phyloP scores from a whole-genome alignment of 306 rosid genomes.

The Vicia faba region DNA sequence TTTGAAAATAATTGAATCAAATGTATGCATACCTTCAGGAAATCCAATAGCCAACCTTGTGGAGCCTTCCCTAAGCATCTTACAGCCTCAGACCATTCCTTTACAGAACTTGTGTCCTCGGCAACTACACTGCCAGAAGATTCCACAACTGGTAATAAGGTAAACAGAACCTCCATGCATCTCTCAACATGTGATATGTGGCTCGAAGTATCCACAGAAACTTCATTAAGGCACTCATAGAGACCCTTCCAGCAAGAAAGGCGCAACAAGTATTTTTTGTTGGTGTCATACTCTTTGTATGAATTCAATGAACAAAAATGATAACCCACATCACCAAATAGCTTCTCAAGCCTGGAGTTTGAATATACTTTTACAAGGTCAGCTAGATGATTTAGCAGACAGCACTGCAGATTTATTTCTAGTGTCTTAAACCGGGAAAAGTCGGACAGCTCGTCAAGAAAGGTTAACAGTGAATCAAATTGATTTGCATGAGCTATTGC shows the following conservation, averaged over 20 bases:
- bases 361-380: constrained; percentile 75
- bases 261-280: constrained; percentile 51
- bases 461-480: constrained; percentile 69
- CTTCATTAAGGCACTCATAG: constrained; percentile 67
- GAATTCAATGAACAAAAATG: constrained; percentile 58
- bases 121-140: constrained; percentile 35
- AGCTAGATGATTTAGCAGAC: constrained; percentile 69
- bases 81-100: constrained; percentile 80
- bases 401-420: constrained; percentile 69
- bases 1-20: constrained; percentile 14
- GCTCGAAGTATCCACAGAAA: constrained; percentile 58
- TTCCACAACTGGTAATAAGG: constrained; percentile 57
- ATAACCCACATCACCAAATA: constrained; percentile 59
- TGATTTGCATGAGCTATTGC: constrained; percentile 84
- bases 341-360: constrained; percentile 74
- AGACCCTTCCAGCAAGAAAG: constrained; percentile 92
- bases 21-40: constrained; percentile 61
- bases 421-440: constrained; percentile 76
- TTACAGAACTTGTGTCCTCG: constrained; percentile 39
- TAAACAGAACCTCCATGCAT: constrained; percentile 79
- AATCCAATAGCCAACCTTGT: constrained; percentile 63
- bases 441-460: constrained; percentile 88
- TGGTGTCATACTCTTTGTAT: constrained; percentile 37
- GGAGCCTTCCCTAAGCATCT: constrained; percentile 84
- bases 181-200: constrained; percentile 63